Conservation (phyloP, 2,329 filamentous ascomycete genomes). For the Cytospora piceicola region DNA sequence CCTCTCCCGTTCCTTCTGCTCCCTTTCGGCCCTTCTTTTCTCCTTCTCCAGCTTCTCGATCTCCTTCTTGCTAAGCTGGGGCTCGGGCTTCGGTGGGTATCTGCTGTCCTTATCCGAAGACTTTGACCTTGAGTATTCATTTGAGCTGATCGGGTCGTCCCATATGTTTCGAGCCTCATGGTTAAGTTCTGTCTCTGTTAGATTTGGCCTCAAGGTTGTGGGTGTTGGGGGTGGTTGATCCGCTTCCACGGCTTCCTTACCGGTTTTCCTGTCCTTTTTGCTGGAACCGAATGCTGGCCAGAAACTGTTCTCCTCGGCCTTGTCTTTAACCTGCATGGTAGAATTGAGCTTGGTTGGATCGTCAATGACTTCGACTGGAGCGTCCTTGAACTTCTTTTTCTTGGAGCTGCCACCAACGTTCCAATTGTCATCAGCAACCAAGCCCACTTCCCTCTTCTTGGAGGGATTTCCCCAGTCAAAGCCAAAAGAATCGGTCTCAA, state of each 20-base stretch:
- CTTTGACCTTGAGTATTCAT: conserved; percentile 42
- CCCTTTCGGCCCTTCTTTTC: conserved; percentile 36
- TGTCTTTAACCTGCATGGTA: conserved; percentile 48
- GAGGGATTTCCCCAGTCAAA: conserved; percentile 37
- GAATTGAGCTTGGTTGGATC: conserved; percentile 52
- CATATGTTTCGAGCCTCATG: conserved; percentile 38
- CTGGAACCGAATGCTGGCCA: conserved; percentile 50
- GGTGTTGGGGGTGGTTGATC: conserved; percentile 53
- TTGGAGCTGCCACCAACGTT: conserved; percentile 44
- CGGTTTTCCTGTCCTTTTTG: conserved; percentile 47
- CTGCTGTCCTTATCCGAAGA: conserved; percentile 43
- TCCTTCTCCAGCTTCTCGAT: conserved; percentile 36
- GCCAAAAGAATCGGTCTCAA: conserved; percentile 38
- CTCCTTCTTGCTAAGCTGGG: conserved; percentile 54
- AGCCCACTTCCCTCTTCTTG: conserved; percentile 42
- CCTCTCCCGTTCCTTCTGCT: conserved; percentile 32
- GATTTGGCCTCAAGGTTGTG: conserved; percentile 52
- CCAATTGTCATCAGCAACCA: conserved; percentile 46
- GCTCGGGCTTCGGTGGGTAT: conserved; percentile 41
- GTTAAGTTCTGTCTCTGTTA: conserved; percentile 48
- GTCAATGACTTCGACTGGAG: conserved; percentile 49
- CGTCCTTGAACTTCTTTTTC: conserved; percentile 59
- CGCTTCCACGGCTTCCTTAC: conserved; percentile 43
- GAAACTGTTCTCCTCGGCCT: conserved; percentile 39
- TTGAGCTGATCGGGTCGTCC: conserved; percentile 39